Percentiles rank a stretch among this genome's conserved stretches.
phyloP scores from a whole-genome alignment of 2,329 filamentous ascomycete species.

The Tolypocladium amazonense region DNA sequence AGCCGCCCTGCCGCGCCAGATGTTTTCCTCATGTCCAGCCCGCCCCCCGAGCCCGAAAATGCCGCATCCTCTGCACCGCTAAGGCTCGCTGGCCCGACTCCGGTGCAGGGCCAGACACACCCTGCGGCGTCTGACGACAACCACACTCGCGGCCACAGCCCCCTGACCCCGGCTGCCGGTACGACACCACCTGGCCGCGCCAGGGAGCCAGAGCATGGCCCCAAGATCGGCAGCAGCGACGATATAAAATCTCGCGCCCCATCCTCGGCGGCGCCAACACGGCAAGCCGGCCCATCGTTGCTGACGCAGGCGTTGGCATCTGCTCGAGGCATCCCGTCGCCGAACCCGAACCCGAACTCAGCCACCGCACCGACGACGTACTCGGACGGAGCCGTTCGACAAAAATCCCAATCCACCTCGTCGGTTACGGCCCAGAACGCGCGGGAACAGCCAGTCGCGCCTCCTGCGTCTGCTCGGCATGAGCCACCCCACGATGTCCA shows the following conservation, averaged over 20 bases:
- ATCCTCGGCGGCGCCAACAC: slow-evolving; percentile 23
- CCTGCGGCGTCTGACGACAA: slow-evolving; percentile 8
- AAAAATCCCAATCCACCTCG: neutral
- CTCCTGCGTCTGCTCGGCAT: slow-evolving; percentile 15
- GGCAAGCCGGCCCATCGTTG: slow-evolving; percentile 41
- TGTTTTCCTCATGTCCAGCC: slow-evolving; percentile 49
- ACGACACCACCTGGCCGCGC: neutral
- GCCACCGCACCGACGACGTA: neutral
- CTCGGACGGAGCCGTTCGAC: neutral
- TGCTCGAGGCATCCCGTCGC: slow-evolving; percentile 39
- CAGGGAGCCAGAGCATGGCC: slow-evolving; percentile 1
- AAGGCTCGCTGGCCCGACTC: slow-evolving; percentile 16
- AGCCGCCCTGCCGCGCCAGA: slow-evolving; percentile 28
- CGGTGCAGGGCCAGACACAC: slow-evolving; percentile 4
- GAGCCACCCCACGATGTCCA: slow-evolving; percentile 22
- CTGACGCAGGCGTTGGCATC: slow-evolving; percentile 48
- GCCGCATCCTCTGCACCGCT: slow-evolving; percentile 38
- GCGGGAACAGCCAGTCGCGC: slow-evolving; percentile 1
- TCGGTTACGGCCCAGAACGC: neutral
- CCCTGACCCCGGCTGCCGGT: slow-evolving; percentile 2
- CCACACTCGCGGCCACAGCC: neutral
- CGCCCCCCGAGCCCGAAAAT: slow-evolving; percentile 41
- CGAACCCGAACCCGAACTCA: neutral
- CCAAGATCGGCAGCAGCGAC: neutral
- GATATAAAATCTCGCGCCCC: slow-evolving; percentile 32